Base-by-base conservation (phyloP, 345 rosid species). In the Aquilaria malaccensis region DNA sequence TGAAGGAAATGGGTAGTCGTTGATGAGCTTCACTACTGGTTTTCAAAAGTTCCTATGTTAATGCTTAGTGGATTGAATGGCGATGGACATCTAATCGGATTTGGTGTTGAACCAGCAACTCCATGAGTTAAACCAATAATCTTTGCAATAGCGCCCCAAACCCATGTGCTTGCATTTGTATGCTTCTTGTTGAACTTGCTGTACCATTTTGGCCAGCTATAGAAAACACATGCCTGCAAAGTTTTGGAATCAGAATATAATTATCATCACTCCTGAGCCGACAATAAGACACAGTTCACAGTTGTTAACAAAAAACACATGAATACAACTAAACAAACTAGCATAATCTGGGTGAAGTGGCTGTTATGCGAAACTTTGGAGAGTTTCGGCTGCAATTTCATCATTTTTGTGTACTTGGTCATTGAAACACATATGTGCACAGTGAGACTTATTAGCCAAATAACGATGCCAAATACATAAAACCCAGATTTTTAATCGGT, bases 21-120 rank as follows among this genome's bases (percentile, higher is more conserved):
- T 97, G 78, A 94, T 94, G 65, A 94, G 96, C 79, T 97, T 77
- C 55, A 94, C 99, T 77, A 97, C 99, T 11, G 97, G 97, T 46
- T 97, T 94, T 79, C 99, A 78, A 94, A 94, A 62, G 97, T 91
- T 76, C 97, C 99, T 43, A 93, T 94, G 70, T 94, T 94, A 60
- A 94, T 91, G 83, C 97, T 91, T 69, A 94, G 90, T 53, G 99
- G 99, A 88, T 86, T 94, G 70, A 86, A 83, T 66, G 91, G 65
- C 57, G 97, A 59, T 59, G 97, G 91, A 66, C 96, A 95, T 61
- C 77, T 86, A 32, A 91, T 80, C 48, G 99, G 81, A 67, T 75
- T 93, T 32, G 86, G 80, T 62, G 89, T 58, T 56, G 96, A 45
- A 79, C 63, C 78, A 32, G 89, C 51, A 45, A 75, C 85, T 67